Evolutionary conservation across 345 rosid genomes (phyloP), one percentile per base, ranked within the genome.

Genomic region (Punica granatum): DNA sequence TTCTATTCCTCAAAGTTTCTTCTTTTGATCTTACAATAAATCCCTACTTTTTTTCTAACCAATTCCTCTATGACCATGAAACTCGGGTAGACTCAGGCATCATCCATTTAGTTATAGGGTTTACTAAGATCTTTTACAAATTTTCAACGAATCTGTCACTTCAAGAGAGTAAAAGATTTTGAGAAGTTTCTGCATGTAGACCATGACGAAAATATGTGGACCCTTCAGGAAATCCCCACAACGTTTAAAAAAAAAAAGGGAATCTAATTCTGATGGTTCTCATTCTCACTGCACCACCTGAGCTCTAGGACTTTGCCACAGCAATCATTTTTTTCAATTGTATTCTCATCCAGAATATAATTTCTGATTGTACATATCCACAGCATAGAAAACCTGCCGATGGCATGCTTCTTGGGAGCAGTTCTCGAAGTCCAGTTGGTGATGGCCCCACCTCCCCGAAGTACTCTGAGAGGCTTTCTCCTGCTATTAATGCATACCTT

Each of bases 401-500:
- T 77, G 88, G 92, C 82, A 84, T 91, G 83, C 92, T 91, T 31
- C 77, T 92, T 62, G 95, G 97, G 21, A 79, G 86, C 79, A 94
- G 89, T 79, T 86, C 99, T 72, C 96, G 92, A 49, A 89, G 95
- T 73, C 90, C 95, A 59, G 84, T 81, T 68, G 85, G 80, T 44
- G 98, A 91, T 66, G 98, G 86, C 69, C 85, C 90, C 78, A 77
- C 88, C 72, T 94, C 98, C 37, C 99, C 99, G 16, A 94, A 94
- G 81, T 94, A 94, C 80, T 89, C 99, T 12, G 99, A 94, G 74
- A 84, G 88, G 79, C 99, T 94, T 69, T 91, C 99, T 82, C 99
- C 99, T 77, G 90, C 97, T 63, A 83, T 94, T 74, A 91, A 91
- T 70, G 88, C 81, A 68, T 91, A 93, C 76, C 84, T 93, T 63